Evolutionary conservation across 768 basidiomycete genomes (phyloP).

Genomic region (Fistulinella prunicolor): DNA sequence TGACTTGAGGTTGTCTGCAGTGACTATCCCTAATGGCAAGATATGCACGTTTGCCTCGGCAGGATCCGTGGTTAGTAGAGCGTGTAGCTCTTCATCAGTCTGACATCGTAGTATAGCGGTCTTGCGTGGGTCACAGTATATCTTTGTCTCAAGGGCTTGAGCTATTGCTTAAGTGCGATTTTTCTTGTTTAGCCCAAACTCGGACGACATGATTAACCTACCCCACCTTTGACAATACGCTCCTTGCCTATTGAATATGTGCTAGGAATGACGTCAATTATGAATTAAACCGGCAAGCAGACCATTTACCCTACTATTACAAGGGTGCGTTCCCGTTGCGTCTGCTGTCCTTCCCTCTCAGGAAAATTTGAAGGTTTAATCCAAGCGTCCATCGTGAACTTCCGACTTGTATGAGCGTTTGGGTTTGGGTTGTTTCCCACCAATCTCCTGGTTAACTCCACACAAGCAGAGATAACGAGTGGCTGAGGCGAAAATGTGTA

Average conservation of each 20-base stretch:
- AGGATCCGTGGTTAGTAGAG: constrained; percentile 75
- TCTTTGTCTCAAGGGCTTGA: constrained; percentile 69
- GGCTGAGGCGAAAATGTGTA: constrained; percentile 96
- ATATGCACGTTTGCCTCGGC: constrained; percentile 79
- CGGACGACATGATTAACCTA: neutral
- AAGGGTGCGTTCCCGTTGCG: constrained; percentile 41
- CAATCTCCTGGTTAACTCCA: constrained; percentile 67
- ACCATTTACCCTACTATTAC: constrained; percentile 68
- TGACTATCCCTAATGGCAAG: constrained; percentile 72
- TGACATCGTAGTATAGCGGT: constrained; percentile 79
- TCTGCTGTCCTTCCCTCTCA: constrained; percentile 34
- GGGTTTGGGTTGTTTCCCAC: no score
- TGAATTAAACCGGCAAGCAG: neutral
- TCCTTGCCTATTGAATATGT: constrained; percentile 99
- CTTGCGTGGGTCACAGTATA: constrained; percentile 89
- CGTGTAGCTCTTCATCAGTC: constrained; percentile 77
- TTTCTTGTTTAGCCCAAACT: neutral
- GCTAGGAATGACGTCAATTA: constrained; percentile 37
- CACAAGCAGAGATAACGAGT: constrained; percentile 91
- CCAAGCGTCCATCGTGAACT: constrained; percentile 51
- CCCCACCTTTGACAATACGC: constrained; percentile 87
- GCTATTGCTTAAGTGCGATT: constrained; percentile 68
- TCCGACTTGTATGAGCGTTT: constrained; percentile 31
- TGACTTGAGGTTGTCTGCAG: constrained; percentile 68
- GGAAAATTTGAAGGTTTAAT: constrained; percentile 31